A percentile compares a stretch with the other conserved stretches of the same genome.
phyloP scores from a whole-genome alignment of 176 grass and related monocot species.

The sorghum (Sorghum bicolor) region DNA sequence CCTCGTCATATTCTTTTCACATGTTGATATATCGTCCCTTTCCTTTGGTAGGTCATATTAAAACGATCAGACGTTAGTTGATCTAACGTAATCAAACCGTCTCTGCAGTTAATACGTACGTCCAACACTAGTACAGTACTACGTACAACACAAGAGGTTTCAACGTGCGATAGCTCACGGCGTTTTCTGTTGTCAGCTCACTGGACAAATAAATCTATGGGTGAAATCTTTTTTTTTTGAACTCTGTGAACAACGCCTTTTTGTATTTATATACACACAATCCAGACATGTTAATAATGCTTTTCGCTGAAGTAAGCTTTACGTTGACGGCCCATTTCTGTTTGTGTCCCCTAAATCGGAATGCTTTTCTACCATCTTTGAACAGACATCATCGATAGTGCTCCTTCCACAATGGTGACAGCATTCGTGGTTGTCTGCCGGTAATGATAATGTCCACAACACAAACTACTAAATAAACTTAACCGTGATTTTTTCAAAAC shows the following conservation, averaged over 20 bases:
- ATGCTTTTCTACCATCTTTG: too few relatives aligned
- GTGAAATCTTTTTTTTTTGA: too few relatives aligned
- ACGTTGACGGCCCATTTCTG: neutral
- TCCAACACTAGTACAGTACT: too few relatives aligned
- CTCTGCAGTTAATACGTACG: neutral
- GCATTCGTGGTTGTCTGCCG: too few relatives aligned
- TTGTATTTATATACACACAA: neutral
- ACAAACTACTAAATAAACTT: too few relatives aligned
- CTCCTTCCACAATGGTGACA: too few relatives aligned
- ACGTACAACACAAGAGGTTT: too few relatives aligned
- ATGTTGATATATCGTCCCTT: neutral
- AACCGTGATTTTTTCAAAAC: too few relatives aligned
- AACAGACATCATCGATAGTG: too few relatives aligned
- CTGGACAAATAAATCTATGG: neutral
- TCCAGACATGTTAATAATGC: neutral
- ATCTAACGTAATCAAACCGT: neutral
- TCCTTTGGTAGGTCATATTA: neutral
- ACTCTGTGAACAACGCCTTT: neutral
- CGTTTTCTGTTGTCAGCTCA: neutral
- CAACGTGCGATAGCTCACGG: too few relatives aligned
- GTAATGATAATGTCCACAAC: too few relatives aligned
- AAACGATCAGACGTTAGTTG: neutral
- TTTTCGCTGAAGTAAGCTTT: neutral
- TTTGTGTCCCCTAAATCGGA: neutral
- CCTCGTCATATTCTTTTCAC: neutral